Evolutionary conservation across 371 early-diverging fungal genomes (phyloP), one percentile per base, ranked within the genome.

Genomic region (Mortierella polycephala): DNA sequence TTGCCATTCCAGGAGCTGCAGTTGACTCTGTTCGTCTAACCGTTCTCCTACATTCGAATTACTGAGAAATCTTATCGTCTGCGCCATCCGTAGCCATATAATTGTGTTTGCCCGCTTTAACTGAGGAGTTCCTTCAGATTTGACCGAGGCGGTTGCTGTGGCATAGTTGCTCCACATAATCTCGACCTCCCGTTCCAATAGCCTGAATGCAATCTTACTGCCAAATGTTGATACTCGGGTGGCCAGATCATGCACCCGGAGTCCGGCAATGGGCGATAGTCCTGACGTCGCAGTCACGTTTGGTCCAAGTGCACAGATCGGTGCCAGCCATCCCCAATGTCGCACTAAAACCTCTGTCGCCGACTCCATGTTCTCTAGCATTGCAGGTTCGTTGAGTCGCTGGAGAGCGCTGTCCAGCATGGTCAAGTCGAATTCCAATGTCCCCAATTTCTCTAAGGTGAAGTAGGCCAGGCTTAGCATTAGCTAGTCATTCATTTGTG

Each of bases 131-230:
- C 41, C 37, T 20, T 62, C 46, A 8, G 64, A 51, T 37, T 71
- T 67, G 10, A 59, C 60, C 2, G 67, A 40, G 13, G 42, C 46
- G 16, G 63, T 71, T 4, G 58, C 68, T 3, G 62, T 45, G 1
- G 52, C 52, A 46, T 72, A 79, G 51, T 79, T 79, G 18, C 16
- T 46, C 79, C 79, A 79, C 56, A 72, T 62, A 5, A 49, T 54
- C 41, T 62, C 69, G 1, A 69, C 57, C 18, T 72, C 68, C 10
- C 41, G 53, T 0, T 68, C 60, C 55, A 72, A 39, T 5, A 69
- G 11, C 10, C 47, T 13, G 16, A 51, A 30, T 18, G 40, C 20
- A 12, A 62, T 53, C 37, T 46, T 60, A 21, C 42, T 57, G 11
- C 65, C 62, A 5, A 56, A 21, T 1, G 41, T 20, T 18, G 65